Evolutionary conservation across 2,329 filamentous ascomycete species (phyloP).

Genomic region (Cercospora sp.): DNA sequence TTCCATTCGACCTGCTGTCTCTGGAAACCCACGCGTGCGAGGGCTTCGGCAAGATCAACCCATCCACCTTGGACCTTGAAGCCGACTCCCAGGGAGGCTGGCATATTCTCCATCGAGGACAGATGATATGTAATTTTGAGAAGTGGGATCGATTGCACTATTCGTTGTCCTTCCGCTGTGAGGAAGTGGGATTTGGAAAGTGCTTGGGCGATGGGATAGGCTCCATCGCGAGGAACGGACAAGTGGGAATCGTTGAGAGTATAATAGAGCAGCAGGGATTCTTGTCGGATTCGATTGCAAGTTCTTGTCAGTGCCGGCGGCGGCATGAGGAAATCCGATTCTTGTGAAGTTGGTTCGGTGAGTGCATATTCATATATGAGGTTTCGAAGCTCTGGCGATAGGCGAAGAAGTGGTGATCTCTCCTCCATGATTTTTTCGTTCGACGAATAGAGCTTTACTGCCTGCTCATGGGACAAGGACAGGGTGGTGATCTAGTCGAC

Average conservation of each 20-base stretch:
- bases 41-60: slow-evolving; percentile 2
- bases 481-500: not conserved
- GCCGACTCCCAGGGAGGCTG: not conserved
- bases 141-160: not conserved
- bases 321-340: not conserved
- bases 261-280: slow-evolving; percentile 27
- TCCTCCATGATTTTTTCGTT: not conserved
- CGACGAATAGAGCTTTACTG: not conserved
- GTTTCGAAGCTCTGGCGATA: slow-evolving; percentile 21
- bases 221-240: slow-evolving; percentile 6
- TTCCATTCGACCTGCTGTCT: slow-evolving; percentile 15
- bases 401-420: slow-evolving; percentile 12
- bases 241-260: slow-evolving; percentile 29
- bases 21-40: slow-evolving; percentile 10
- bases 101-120: slow-evolving; percentile 16
- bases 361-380: slow-evolving; percentile 21
- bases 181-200: not conserved
- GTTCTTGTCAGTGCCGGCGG: slow-evolving; percentile 16
- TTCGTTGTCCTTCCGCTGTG: not conserved
- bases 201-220: not conserved
- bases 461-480: not conserved
- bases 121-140: slow-evolving; percentile 14
- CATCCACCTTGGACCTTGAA: slow-evolving; percentile 9
- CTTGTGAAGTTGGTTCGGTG: not conserved
- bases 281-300: slow-evolving; percentile 25